These are phyloP conservation scores for Litsea cubeba DNA, from an alignment of 164 flowering plant genomes.

Conservation along the genomic window DNA sequence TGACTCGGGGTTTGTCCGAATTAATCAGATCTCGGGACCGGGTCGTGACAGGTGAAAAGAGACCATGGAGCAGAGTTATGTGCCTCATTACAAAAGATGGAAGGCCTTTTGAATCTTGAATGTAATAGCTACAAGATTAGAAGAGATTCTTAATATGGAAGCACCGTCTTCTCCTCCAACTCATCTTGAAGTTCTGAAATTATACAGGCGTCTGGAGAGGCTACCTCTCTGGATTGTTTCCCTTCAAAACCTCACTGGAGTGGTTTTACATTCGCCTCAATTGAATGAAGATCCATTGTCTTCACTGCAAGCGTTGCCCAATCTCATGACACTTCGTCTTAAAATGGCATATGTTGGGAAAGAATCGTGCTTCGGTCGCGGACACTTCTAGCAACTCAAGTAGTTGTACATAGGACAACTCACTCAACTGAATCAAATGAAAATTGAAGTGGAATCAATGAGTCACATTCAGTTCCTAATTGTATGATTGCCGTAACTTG, in stretches of 20 bases:
- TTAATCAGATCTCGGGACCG: too few species aligned
- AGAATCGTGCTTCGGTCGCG: slow-evolving; percentile 17
- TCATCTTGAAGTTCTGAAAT: slow-evolving; percentile 26
- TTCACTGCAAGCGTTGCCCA: slow-evolving; percentile 17
- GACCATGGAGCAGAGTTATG: background rate
- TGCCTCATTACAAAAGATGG: background rate
- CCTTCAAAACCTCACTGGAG: slow-evolving; percentile 19
- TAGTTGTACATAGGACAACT: slow-evolving; percentile 21
- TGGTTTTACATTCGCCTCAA: slow-evolving; percentile 17
- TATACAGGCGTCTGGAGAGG: slow-evolving; percentile 20
- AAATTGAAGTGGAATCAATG: slow-evolving; percentile 32
- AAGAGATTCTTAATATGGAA: background rate
- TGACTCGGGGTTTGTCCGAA: too few species aligned
- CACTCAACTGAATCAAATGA: slow-evolving; percentile 12
- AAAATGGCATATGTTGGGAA: slow-evolving; percentile 23
- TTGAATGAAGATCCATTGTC: slow-evolving; percentile 16
- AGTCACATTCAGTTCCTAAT: slow-evolving; percentile 19
- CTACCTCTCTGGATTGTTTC: slow-evolving; percentile 29
- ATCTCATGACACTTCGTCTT: slow-evolving; percentile 26
- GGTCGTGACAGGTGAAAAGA: background rate
- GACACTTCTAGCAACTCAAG: slow-evolving; percentile 27
- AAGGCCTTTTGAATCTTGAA: background rate
- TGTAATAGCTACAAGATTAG: background rate
- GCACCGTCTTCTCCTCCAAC: background rate
- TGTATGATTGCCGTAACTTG: slow-evolving; percentile 21